Conservation (phyloP, 2,329 filamentous ascomycete genomes). For the Colletotrichum orbiculare region DNA sequence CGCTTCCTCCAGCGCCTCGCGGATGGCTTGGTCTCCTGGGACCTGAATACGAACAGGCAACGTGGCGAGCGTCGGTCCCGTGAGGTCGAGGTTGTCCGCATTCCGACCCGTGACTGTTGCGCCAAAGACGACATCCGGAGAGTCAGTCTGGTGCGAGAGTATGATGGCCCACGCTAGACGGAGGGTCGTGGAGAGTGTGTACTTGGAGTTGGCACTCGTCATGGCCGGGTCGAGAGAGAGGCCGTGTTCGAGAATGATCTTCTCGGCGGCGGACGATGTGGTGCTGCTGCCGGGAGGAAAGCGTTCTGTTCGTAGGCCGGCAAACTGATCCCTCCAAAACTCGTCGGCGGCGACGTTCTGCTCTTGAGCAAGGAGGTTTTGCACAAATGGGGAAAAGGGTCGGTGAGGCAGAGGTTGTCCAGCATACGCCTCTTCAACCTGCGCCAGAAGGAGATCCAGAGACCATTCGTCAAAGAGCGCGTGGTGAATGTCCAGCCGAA, state of each 20-base stretch:
- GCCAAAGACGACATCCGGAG: constrained; percentile 41
- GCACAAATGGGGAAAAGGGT: too few relatives aligned
- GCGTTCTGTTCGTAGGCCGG: too few relatives aligned
- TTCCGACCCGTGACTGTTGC: constrained; percentile 41
- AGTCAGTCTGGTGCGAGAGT: constrained; percentile 34
- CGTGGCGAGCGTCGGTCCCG: constrained; percentile 40
- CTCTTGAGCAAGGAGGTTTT: too few relatives aligned
- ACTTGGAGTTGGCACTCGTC: not conserved
- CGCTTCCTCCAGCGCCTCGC: constrained; percentile 27
- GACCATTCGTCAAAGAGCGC: constrained; percentile 20
- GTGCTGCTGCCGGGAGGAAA: too few relatives aligned
- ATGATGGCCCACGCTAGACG: constrained; percentile 41
- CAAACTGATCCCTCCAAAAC: too few relatives aligned
- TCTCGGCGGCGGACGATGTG: too few relatives aligned
- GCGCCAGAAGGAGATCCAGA: not conserved
- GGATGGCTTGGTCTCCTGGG: not conserved
- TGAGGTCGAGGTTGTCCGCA: constrained; percentile 38
- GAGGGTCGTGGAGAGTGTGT: constrained; percentile 40
- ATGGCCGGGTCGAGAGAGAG: not conserved
- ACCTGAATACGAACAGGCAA: constrained; percentile 40
- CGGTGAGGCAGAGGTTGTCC: too few relatives aligned
- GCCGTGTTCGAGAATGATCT: too few relatives aligned
- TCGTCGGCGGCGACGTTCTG: too few relatives aligned
- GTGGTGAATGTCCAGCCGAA: too few relatives aligned
- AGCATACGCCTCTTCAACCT: too few relatives aligned